Conservation (phyloP, 495 filamentous ascomycete genomes). For the Penicillium ochrochloron region DNA sequence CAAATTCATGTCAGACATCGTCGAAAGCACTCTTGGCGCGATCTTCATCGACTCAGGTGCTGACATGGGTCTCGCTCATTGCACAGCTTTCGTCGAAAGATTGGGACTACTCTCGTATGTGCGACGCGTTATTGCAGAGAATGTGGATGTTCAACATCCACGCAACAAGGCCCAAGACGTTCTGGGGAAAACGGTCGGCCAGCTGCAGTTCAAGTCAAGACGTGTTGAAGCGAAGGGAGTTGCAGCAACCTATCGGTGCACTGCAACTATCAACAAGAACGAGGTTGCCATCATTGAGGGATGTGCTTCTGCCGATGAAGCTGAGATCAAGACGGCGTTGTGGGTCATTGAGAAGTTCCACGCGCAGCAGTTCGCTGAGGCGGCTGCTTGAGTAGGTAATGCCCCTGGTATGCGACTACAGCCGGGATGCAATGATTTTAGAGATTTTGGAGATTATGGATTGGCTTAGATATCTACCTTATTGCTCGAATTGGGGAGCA, state of each 20-base stretch:
- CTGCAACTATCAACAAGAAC: conserved; percentile 12
- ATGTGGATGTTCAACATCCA: conserved; percentile 71
- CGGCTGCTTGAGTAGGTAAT: not conserved
- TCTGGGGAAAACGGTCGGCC: conserved; percentile 37
- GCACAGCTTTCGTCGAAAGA: conserved; percentile 60
- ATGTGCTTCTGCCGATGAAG: conserved; percentile 20
- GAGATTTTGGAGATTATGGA: not conserved
- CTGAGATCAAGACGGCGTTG: conserved; percentile 17
- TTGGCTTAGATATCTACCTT: no score
- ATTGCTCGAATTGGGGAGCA: not conserved
- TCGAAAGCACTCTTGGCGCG: conserved; percentile 82
- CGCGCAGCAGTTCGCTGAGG: not conserved
- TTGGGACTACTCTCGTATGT: conserved; percentile 70
- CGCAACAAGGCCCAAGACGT: conserved; percentile 69
- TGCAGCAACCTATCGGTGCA: conserved; percentile 15
- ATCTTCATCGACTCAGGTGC: conserved; percentile 75
- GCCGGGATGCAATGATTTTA: not conserved
- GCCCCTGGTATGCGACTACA: not conserved
- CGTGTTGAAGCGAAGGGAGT: conserved; percentile 14
- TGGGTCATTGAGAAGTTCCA: conserved; percentile 16
- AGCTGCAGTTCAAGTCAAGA: conserved; percentile 24
- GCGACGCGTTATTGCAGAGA: conserved; percentile 59
- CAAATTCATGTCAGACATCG: conserved; percentile 86
- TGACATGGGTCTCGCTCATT: conserved; percentile 58
- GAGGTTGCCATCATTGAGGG: conserved; percentile 15